phyloP scores from a whole-genome alignment of 2,329 filamentous ascomycete species.

The Fusarium sp. region DNA sequence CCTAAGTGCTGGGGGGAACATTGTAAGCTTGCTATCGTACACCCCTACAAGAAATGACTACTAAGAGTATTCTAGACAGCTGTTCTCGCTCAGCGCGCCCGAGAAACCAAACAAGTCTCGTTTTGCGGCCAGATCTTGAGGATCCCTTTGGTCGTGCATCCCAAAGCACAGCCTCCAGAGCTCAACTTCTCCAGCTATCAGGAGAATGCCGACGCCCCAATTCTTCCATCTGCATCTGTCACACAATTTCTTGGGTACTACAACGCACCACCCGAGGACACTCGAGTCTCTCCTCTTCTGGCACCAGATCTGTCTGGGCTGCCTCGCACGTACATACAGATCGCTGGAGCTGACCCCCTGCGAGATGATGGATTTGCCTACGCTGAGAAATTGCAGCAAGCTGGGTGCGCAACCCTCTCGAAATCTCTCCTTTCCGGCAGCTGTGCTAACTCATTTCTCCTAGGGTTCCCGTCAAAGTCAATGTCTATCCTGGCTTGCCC shows the following conservation, averaged over 20 bases:
- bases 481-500: neutral
- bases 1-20: neutral
- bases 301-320: neutral
- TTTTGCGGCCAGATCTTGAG: neutral
- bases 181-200: neutral
- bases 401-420: neutral
- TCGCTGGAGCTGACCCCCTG: neutral
- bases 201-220: neutral
- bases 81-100: neutral
- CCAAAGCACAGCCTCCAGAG: neutral
- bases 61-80: neutral
- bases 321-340: neutral
- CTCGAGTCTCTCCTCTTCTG: neutral
- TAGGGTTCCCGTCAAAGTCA: neutral
- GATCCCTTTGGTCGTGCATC: neutral
- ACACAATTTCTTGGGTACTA: neutral
- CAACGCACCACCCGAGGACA: neutral
- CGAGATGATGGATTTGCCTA: neutral
- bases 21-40: neutral
- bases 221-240: neutral
- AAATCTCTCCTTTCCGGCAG: neutral
- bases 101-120: neutral
- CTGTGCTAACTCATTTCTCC: neutral
- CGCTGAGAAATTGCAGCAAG: neutral
- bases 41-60: neutral